Conservation (phyloP, 192 early-diverging fungal genomes). For the Coemansia sp. region DNA sequence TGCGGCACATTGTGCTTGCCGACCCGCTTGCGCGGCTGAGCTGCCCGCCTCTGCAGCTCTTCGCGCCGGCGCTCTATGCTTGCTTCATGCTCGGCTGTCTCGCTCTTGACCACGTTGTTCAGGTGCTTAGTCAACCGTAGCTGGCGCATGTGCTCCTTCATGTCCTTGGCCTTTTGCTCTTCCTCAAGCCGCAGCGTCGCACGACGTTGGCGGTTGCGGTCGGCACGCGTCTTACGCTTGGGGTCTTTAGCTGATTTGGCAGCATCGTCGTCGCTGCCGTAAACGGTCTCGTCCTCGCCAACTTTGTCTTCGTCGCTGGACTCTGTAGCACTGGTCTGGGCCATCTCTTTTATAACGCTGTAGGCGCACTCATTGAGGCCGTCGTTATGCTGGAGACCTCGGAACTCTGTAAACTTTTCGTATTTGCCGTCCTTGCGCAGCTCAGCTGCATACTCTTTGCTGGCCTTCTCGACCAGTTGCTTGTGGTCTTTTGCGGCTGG, state of each 20-base stretch:
- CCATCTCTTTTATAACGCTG: constrained; percentile 28
- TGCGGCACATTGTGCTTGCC: constrained; percentile 36
- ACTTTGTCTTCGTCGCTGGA: constrained; percentile 18
- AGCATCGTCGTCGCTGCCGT: constrained; percentile 14
- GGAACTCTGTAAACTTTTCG: constrained; percentile 12
- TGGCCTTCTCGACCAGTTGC: constrained; percentile 60
- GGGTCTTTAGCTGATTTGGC: constrained; percentile 25
- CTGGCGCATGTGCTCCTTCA: constrained; percentile 54
- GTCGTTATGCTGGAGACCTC: constrained; percentile 15
- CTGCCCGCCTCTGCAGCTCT: constrained; percentile 24
- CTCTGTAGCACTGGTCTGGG: constrained; percentile 20
- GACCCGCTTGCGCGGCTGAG: constrained; percentile 31
- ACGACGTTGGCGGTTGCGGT: constrained; percentile 61
- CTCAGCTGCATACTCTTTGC: constrained; percentile 57
- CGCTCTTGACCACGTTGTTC: constrained; percentile 46
- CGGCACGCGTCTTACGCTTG: constrained; percentile 60
- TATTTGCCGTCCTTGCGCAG: constrained; percentile 24
- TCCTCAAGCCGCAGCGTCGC: constrained; percentile 32
- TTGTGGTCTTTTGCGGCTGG: constrained; percentile 82
- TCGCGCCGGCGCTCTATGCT: constrained; percentile 27
- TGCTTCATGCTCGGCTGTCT: constrained; percentile 27
- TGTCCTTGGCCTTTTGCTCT: constrained; percentile 38
- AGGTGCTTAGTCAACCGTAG: constrained; percentile 57
- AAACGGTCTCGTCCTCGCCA: constrained; percentile 13
- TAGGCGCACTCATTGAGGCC: constrained; percentile 31